Percentiles rank a stretch among this genome's conserved stretches.
These are phyloP conservation scores for Stevia rebaudiana DNA, from an alignment of 140 eudicot species.

Conservation along the genomic window DNA sequence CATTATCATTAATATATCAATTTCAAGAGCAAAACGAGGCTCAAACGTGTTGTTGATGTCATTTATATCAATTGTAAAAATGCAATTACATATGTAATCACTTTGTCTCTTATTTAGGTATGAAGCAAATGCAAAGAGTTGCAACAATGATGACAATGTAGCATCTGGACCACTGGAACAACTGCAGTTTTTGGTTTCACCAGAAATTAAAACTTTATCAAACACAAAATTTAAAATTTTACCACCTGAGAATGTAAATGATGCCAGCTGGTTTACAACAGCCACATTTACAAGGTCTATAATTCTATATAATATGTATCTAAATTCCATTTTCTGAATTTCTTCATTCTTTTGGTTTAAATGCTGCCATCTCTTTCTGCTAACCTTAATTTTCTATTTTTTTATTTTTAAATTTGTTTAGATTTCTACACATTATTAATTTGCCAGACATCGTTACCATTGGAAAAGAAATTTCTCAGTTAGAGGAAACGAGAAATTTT, in stretches of 20 bases:
- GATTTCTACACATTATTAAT: conserved; percentile 58
- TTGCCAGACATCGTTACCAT: conserved; percentile 43
- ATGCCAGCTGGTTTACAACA: conserved; percentile 62
- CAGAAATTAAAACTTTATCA: conserved; percentile 40
- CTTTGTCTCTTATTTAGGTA: conserved; percentile 41
- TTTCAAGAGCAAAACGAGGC: conserved; percentile 9
- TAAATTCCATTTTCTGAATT: background rate
- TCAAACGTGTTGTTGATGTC: background rate
- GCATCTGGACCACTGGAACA: conserved; percentile 61
- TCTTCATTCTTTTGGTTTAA: background rate
- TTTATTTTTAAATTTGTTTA: conserved; percentile 21
- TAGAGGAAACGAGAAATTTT: conserved; percentile 63
- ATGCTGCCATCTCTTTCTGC: background rate
- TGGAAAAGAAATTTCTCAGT: conserved; percentile 61
- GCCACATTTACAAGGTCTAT: conserved; percentile 63
- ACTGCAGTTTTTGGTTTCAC: conserved; percentile 52
- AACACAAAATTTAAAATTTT: conserved; percentile 45
- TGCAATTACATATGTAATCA: background rate
- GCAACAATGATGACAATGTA: conserved; percentile 44
- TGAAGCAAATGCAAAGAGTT: conserved; percentile 44
- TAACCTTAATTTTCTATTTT: conserved; percentile 8
- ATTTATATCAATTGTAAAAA: background rate
- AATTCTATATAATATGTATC: background rate
- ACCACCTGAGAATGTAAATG: conserved; percentile 31
- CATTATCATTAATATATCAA: background rate